Evolutionary conservation across 2,329 filamentous ascomycete species (phyloP).

Genomic region (Endoconidiophora polonica): DNA sequence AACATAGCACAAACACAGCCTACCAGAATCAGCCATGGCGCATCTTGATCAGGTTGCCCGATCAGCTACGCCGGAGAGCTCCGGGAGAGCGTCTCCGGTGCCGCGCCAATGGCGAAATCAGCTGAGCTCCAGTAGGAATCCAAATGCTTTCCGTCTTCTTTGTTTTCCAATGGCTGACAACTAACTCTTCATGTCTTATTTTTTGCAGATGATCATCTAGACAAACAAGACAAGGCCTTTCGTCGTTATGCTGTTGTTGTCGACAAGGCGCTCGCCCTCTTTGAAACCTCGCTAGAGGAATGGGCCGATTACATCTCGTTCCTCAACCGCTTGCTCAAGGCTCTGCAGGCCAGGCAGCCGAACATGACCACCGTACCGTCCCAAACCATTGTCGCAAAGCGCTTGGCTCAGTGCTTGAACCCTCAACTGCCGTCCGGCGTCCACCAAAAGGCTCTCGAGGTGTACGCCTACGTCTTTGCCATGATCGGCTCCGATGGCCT

Average conservation of each 20-base stretch:
- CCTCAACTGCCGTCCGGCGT: conserved; percentile 86
- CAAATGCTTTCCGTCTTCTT: conserved; percentile 7
- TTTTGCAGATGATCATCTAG: conserved; percentile 32
- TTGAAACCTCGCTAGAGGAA: conserved; percentile 88
- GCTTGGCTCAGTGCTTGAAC: conserved; percentile 87
- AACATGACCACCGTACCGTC: conserved; percentile 60
- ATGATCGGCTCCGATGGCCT: conserved; percentile 69
- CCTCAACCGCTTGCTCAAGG: conserved; percentile 77
- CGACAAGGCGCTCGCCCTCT: conserved; percentile 72
- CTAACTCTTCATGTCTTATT: not conserved
- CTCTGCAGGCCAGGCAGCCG: conserved; percentile 70
- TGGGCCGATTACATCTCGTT: conserved; percentile 99
- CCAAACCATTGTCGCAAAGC: conserved; percentile 70
- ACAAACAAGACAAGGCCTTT: conserved; percentile 48
- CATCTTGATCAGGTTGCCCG: conserved; percentile 19
- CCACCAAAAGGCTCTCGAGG: conserved; percentile 90
- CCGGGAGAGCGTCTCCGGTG: conserved; percentile 62
- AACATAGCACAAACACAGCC: not conserved
- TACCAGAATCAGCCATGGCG: not conserved
- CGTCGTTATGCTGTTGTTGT: conserved; percentile 81
- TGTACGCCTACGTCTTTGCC: conserved; percentile 79
- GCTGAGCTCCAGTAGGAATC: conserved; percentile 53
- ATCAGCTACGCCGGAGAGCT: conserved; percentile 63
- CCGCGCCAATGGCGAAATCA: conserved; percentile 63
- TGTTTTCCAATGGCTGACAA: conserved; percentile 9